Conservation (phyloP, 31 red algal genomes). For the Asparagopsis taxiformis region DNA sequence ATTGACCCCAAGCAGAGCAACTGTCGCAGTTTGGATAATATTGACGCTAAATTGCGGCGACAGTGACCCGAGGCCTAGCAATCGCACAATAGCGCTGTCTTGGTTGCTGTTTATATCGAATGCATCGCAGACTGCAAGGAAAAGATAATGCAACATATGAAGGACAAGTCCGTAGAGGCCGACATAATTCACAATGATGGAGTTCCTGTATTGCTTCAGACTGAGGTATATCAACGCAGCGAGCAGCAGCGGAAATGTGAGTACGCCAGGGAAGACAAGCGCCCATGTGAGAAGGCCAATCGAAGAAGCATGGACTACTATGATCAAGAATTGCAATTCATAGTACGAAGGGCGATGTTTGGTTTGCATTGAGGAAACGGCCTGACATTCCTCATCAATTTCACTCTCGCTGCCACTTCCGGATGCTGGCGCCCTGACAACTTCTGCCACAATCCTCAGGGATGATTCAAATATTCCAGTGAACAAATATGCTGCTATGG, state of each 20-base stretch:
- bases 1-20: slow-evolving; percentile 21
- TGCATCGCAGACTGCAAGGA: slow-evolving; percentile 7
- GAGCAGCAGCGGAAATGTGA: slow-evolving; percentile 36
- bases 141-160: slow-evolving; percentile 29
- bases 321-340: slow-evolving; percentile 16
- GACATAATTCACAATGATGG: slow-evolving; percentile 15
- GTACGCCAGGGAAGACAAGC: slow-evolving; percentile 38
- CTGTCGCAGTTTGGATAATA: slow-evolving; percentile 20
- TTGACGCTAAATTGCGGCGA: slow-evolving; percentile 23
- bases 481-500: slow-evolving; percentile 32
- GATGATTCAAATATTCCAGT: slow-evolving; percentile 21
- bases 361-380: neutral
- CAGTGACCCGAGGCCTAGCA: slow-evolving; percentile 24
- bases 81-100: slow-evolving; percentile 5
- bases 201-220: slow-evolving; percentile 24
- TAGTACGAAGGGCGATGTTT: slow-evolving; percentile 14
- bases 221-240: slow-evolving; percentile 24
- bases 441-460: slow-evolving; percentile 10
- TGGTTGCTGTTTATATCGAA: neutral
- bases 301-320: slow-evolving; percentile 26
- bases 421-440: neutral
- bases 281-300: slow-evolving; percentile 46
- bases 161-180: slow-evolving; percentile 15
- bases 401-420: neutral
- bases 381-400: neutral